Evolutionary conservation across 2,329 filamentous ascomycete genomes (phyloP).

Genomic region (Botrytis pseudocinerea): DNA sequence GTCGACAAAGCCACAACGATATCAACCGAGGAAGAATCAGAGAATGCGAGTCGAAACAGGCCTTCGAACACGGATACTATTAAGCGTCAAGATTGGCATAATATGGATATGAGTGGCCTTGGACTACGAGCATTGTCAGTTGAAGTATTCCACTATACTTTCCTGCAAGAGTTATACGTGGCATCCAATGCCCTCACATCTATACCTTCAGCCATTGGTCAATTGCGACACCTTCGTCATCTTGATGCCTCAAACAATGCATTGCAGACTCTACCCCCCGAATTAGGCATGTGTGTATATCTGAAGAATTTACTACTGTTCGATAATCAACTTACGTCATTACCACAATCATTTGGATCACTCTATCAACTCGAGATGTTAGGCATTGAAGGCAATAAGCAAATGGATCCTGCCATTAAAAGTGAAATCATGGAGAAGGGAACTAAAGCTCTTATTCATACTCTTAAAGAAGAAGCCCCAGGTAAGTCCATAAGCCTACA

Average conservation of each 20-base stretch:
- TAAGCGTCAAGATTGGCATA: conserved; percentile 83
- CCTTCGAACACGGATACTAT: conserved; percentile 67
- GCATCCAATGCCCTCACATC: conserved; percentile 86
- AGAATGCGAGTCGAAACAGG: conserved; percentile 51
- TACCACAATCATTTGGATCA: conserved; percentile 86
- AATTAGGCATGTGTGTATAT: conserved; percentile 96
- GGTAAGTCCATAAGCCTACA: conserved; percentile 56
- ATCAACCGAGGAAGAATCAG: conserved; percentile 50
- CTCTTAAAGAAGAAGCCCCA: conserved; percentile 80
- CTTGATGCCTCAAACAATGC: conserved; percentile 90
- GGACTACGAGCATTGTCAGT: conserved; percentile 79
- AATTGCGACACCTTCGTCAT: conserved; percentile 75
- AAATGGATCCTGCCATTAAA: conserved; percentile 73
- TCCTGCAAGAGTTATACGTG: conserved; percentile 89
- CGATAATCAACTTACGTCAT: conserved; percentile 80
- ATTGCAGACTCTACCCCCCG: conserved; percentile 76
- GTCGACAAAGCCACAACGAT: conserved; percentile 51
- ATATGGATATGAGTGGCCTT: conserved; percentile 94
- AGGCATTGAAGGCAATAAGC: conserved; percentile 90
- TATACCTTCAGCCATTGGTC: conserved; percentile 79
- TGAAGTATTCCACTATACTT: conserved; percentile 82
- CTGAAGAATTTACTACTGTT: conserved; percentile 83
- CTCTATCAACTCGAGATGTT: conserved; percentile 85
- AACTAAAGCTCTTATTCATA: conserved; percentile 79
- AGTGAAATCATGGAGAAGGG: conserved; percentile 83